A percentile compares a stretch with the other conserved stretches of the same genome.
phyloP scores from a whole-genome alignment of 2,329 filamentous ascomycete species.

The Aspergillus novoparasiticus region DNA sequence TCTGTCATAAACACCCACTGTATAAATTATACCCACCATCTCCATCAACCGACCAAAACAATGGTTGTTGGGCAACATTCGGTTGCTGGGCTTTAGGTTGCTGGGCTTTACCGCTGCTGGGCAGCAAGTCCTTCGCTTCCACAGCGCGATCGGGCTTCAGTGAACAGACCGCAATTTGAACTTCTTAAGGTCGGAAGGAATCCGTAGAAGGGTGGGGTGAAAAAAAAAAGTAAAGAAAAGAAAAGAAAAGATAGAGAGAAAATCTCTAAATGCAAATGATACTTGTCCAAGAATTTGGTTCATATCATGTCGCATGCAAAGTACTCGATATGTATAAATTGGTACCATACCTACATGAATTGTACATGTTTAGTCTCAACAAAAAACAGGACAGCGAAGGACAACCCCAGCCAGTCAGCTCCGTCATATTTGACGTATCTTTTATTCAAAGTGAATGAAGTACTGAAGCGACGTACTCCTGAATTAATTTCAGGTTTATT shows the following conservation, averaged over 20 bases:
- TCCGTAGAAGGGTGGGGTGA: background rate
- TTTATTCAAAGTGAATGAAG: background rate
- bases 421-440: background rate
- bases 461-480: background rate
- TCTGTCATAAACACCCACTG: constrained; percentile 9
- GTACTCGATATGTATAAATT: background rate
- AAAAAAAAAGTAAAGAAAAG: background rate
- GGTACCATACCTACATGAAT: background rate
- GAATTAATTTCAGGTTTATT: background rate
- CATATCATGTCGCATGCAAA: background rate
- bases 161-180: constrained; percentile 24
- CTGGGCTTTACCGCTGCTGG: constrained; percentile 41
- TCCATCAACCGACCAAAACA: constrained; percentile 12
- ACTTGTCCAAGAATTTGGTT: background rate
- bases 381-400: background rate
- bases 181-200: constrained; percentile 1
- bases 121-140: constrained; percentile 30
- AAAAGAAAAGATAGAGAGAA: background rate
- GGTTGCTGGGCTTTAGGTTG: constrained; percentile 33
- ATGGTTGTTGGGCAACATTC: constrained; percentile 31
- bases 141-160: constrained; percentile 12
- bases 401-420: background rate
- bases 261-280: background rate
- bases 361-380: background rate
- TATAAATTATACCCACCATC: background rate